Evolutionary conservation across 176 grass and related monocot genomes (phyloP), one percentile per base, ranked within the genome.

Genomic region (Bolboschoenus planiculmis): DNA sequence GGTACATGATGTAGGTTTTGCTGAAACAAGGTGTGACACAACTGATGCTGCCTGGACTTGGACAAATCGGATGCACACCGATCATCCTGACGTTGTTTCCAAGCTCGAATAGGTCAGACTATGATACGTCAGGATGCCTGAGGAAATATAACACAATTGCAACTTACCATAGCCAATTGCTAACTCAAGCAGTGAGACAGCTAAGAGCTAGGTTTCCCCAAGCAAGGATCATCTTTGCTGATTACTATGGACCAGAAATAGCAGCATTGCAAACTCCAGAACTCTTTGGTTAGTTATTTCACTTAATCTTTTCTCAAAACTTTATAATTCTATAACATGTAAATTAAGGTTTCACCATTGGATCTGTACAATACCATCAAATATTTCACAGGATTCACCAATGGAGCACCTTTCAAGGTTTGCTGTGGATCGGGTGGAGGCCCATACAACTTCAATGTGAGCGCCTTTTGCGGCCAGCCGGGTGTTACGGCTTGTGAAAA

Each of bases 401-500:
- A 66, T 3, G 85, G 86, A 31, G 36, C 79, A 64, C 75, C 79
- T 30, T 75, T 95, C 23, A 72, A 27, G 80, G 82, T 81, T 4
- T 95, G 90, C 58, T 95, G 90, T 20, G 90, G 90, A 40, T n/a
- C n/a, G n/a, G 90, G 90, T 21, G 93, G 90, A 0, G 86, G 93
- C 0, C 65, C 30, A 2, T 89, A 96, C 78, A 96, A 96, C 84
- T 90, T 86, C 79, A 86, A 83, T 56, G 16, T 59, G 1, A 81
- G 13, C 4, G 67, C 72, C 1, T 13, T 70, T 11, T 92, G 93
- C 20, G 93, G 88, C 1, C 40, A 80, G 10, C 79, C 75, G 4
- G 54, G 93, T 4, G 75, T 85, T 0, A 82, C 64, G 13, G 23
- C 76, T 13, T 96, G 90, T 40, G 24, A 59, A 27, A 36, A 89